A percentile compares a stretch with the other conserved stretches of the same genome.
Conservation (phyloP, 345 rosid genomes). For the Citrus maxima region DNA sequence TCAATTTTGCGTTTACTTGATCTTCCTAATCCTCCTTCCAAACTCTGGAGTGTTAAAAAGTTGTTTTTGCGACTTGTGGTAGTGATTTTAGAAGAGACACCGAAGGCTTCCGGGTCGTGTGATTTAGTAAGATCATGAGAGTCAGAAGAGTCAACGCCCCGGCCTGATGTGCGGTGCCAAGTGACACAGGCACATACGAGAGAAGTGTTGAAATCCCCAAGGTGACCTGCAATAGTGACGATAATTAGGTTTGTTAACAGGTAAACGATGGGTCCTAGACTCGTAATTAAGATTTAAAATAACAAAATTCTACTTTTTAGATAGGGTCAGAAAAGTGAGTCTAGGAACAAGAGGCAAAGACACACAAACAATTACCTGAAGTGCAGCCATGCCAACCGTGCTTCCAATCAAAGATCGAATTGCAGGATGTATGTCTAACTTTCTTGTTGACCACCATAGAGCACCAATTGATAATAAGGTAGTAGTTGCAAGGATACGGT, state of each 20-base stretch:
- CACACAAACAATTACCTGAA: conserved; percentile 53
- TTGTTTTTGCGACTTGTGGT: conserved; percentile 59
- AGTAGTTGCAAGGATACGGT: conserved; percentile 84
- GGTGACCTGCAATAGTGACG: conserved; percentile 47
- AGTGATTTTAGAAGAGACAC: conserved; percentile 67
- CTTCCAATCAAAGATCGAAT: conserved; percentile 65
- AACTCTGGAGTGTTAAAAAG: background rate
- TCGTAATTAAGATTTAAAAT: background rate
- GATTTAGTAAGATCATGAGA: conserved; percentile 72
- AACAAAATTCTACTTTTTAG: background rate
- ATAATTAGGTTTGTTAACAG: background rate
- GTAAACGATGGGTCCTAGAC: background rate
- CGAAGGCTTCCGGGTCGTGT: conserved; percentile 76
- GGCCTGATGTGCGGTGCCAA: conserved; percentile 84
- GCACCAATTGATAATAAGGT: conserved; percentile 51
- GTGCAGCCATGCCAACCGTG: conserved; percentile 73
- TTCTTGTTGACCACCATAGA: conserved; percentile 79
- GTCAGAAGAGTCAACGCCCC: conserved; percentile 84
- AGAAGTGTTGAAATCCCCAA: conserved; percentile 84
- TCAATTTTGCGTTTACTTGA: background rate
- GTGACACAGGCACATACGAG: conserved; percentile 79
- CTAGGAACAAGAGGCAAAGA: background rate
- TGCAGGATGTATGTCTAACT: conserved; percentile 86
- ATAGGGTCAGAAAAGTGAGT: background rate
- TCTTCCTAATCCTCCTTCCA: background rate